Base-by-base conservation (phyloP, 2,329 filamentous ascomycete species). In the Chalara sp. region DNA sequence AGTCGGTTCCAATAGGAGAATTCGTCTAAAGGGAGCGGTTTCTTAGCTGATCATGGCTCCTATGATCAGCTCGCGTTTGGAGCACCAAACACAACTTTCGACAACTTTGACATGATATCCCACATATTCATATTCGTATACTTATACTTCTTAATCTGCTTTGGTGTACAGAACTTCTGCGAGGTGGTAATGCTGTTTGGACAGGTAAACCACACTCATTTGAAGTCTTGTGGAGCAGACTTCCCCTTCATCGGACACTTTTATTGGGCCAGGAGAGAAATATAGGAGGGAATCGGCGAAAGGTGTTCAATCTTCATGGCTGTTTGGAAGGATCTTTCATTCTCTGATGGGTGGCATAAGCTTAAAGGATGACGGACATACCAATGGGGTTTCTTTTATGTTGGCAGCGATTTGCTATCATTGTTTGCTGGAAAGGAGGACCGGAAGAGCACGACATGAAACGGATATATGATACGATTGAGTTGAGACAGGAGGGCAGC, bases 61-160 rank as follows among this genome's bases (percentile, higher is more conserved):
- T 21, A 21, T 21, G 21, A 21, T 21, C 21, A 21, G 21, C 21
- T 21, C 21, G 21, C 21, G 21, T 21, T 21, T 21, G 21, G 21
- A 21, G 21, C 21, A 21, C 21, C 21, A 21, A 21, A 21, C 21
- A 21, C 2, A 21, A 21, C 21, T 21, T 21, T 21, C 21, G 21
- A 21, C 21, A 21, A 21, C 21, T 21, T 21, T 21, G 21, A 21
- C 21, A 21, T 21, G 21, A 21, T 21, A 21, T 21, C 21, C 21
- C 21, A 21, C 21, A 21, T 21, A 21, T 21, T 21, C 21, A 21
- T 21, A 21, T 21, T 21, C 21, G 21, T 21, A 21, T 21, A 21
- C 21, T 56, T 54, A 56, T 46, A 51, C 42, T 62, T 62, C 60
- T 60, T 63, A 60, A 63, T 63, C 60, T 62, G 58, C 58, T 61